Evolutionary conservation across 345 rosid genomes (phyloP).

Genomic region (Murraya paniculata): DNA sequence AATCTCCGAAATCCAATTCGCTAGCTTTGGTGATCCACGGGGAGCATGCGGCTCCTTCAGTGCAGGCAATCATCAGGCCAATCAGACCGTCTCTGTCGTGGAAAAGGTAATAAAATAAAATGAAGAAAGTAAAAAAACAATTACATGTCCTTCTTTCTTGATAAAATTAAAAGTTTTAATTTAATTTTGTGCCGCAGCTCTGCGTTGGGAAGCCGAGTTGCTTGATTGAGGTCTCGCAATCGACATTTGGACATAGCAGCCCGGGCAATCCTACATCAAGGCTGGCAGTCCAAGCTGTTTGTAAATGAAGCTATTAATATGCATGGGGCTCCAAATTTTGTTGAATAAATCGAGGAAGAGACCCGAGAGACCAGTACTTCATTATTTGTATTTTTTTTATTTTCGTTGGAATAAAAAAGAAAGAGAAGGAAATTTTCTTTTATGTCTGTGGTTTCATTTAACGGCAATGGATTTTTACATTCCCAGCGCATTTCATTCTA

Average conservation of each 20-base stretch:
- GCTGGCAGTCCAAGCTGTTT: conserved; percentile 36
- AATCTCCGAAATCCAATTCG: conserved; percentile 32
- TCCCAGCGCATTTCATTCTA: neutral
- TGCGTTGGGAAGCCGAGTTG: conserved; percentile 37
- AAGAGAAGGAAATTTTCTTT: neutral
- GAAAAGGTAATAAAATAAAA: neutral
- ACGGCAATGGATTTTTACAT: neutral
- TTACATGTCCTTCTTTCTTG: too few relatives aligned
- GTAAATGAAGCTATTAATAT: neutral
- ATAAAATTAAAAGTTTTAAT: too few relatives aligned
- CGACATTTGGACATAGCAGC: conserved; percentile 24
- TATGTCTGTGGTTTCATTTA: too few relatives aligned
- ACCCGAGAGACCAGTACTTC: neutral
- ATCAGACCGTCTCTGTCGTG: neutral
- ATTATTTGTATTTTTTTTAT: too few relatives aligned
- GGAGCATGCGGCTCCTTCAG: conserved; percentile 31
- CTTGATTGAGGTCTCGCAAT: conserved; percentile 18
- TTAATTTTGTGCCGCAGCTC: conserved; percentile 6
- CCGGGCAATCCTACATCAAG: conserved; percentile 12
- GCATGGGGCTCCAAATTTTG: neutral
- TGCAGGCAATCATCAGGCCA: conserved; percentile 13
- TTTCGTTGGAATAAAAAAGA: neutral
- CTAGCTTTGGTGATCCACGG: conserved; percentile 41
- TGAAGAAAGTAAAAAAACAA: too few relatives aligned
- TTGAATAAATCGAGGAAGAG: neutral